Evolutionary conservation across 768 basidiomycete genomes (phyloP), one percentile per base, ranked within the genome.

Genomic region (Asterophora parasitica): DNA sequence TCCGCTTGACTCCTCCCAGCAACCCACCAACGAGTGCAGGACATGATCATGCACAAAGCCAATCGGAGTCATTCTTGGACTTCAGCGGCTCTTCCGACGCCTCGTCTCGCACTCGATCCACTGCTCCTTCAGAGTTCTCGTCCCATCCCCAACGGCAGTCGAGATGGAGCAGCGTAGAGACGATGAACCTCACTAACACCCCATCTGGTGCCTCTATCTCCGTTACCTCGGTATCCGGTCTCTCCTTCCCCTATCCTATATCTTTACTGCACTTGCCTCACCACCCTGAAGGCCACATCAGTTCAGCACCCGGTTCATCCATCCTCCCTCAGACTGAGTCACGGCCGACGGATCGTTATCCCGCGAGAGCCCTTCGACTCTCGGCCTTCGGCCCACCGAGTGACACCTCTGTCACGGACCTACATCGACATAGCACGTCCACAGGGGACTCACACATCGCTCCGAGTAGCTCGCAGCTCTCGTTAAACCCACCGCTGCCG

Each of bases 321-420:
- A 56, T 68, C 19, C 65, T 62, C 31, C 79, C 77, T 10, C 77
- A 75, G 35, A 75, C 76, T 0, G 76, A 80, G 27, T 79, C 77
- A 44, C 61, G 75, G 36, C 76, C 44, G 16, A 20, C 36, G 27
- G 49, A 47, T 49, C 68, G 52, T 58, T 62, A 57, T 31, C 64
- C 66, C 5, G 66, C 69, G 35, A 53, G 66, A 32, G 60, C 67
- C 54, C 74, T 69, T 11, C 37, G 50, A 54, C 26, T 58, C 39
- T 57, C 63, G n/a, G 58, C 61, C 39, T 57, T 70, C 26, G 68
- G 64, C 23, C 80, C 81, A 11, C 79, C 79, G 31, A 76, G 77
- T 0, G 77, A 82, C 39, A 82, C 77, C 48, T 76, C 78, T 12
- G 71, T 77, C n/a, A 76, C 76, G 2, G 78, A 80, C 9, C 64